phyloP scores from a whole-genome alignment of 129 eudicot genomes.

The Arctium lappa region DNA sequence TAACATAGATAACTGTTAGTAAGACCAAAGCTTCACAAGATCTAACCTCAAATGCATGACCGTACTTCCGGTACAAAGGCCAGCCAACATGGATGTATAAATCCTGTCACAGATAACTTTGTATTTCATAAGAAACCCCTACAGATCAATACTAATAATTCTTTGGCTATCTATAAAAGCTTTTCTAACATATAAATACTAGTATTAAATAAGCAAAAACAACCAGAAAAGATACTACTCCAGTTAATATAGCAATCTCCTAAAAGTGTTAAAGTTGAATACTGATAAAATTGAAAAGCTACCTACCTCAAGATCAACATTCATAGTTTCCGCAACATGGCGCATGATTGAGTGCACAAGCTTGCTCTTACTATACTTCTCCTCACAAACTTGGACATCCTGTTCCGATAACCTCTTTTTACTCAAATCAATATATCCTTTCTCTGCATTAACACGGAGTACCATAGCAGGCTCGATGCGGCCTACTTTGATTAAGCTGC shows the following conservation, averaged over 20 bases:
- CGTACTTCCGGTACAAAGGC: slow-evolving; percentile 73
- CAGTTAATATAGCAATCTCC: neutral
- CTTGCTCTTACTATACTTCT: slow-evolving; percentile 66
- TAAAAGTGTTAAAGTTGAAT: neutral
- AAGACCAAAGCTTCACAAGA: slow-evolving; percentile 1
- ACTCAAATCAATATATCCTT: slow-evolving; percentile 72
- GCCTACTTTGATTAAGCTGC: slow-evolving; percentile 64
- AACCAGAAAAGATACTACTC: neutral
- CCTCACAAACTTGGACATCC: slow-evolving; percentile 58
- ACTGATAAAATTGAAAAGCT: neutral
- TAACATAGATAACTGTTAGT: neutral
- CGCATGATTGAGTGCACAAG: slow-evolving; percentile 78
- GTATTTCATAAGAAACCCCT: slow-evolving; percentile 41
- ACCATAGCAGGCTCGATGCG: slow-evolving; percentile 80
- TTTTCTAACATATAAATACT: neutral
- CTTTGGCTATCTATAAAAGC: neutral
- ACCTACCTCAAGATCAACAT: slow-evolving; percentile 65
- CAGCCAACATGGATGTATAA: slow-evolving; percentile 71
- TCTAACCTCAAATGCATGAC: slow-evolving; percentile 70
- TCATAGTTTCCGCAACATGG: slow-evolving; percentile 65
- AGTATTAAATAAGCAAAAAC: neutral
- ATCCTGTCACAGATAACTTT: slow-evolving; percentile 59
- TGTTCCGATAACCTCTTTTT: slow-evolving; percentile 66
- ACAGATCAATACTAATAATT: slow-evolving; percentile 33
- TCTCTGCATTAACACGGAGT: slow-evolving; percentile 60